Conservation (phyloP, 495 filamentous ascomycete genomes). For the Mytilinidion resinicola region DNA sequence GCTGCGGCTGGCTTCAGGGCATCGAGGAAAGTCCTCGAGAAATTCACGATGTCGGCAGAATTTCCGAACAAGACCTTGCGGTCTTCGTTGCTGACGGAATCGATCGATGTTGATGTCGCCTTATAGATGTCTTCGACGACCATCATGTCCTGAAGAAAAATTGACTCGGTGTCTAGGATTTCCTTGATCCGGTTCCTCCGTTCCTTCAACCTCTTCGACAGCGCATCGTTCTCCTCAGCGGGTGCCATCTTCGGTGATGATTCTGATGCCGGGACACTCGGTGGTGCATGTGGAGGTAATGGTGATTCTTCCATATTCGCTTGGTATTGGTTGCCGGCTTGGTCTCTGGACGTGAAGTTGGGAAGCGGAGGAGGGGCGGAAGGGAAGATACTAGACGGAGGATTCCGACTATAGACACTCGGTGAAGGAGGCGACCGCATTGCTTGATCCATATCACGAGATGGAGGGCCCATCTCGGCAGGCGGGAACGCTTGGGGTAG, state of each 20-base stretch:
- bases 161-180: slow-evolving; percentile 82
- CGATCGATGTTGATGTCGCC: slow-evolving; percentile 77
- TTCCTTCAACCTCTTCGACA: slow-evolving; percentile 47
- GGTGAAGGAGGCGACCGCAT: slow-evolving; percentile 30
- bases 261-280: neutral
- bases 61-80: slow-evolving; percentile 86
- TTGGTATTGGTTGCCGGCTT: neutral
- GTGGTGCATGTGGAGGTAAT: slow-evolving; percentile 4
- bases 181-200: slow-evolving; percentile 80
- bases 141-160: slow-evolving; percentile 87
- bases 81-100: slow-evolving; percentile 73
- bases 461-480: slow-evolving; percentile 1
- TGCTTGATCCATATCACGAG: slow-evolving; percentile 2
- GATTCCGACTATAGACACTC: slow-evolving; percentile 37
- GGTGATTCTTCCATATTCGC: slow-evolving; percentile 2
- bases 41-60: slow-evolving; percentile 75
- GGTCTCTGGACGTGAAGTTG: neutral
- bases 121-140: slow-evolving; percentile 96
- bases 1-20: slow-evolving; percentile 70
- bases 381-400: slow-evolving; percentile 34
- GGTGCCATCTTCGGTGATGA: slow-evolving; percentile 13
- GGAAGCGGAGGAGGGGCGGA: neutral
- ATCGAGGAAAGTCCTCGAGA: slow-evolving; percentile 69
- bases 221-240: slow-evolving; percentile 30
- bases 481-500: neutral